Evolutionary conservation across 1,139 yeast species (phyloP), one percentile per base, ranked within the genome.

Genomic region (Geotrichum reessii): DNA sequence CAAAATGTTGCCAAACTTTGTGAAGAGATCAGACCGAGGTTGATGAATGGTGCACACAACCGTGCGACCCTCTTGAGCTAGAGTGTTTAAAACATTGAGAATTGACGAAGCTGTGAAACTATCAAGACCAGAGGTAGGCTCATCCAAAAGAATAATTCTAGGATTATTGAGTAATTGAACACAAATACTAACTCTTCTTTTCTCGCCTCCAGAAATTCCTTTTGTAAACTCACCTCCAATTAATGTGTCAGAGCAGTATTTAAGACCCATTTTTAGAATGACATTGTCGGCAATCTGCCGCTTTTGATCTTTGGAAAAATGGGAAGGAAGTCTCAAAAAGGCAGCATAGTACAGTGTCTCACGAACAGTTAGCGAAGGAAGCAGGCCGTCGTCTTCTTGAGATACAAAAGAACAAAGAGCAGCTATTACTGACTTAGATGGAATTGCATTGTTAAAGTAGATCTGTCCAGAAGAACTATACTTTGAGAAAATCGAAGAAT

Each of bases 81-180:
- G 72, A 3, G 77, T 76, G 51, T 81, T 76, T 59, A 90, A 75
- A 53, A 89, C 82, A 46, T 78, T 77, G 51, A 90, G 71, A 52
- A 89, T 86, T 0, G 91, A 80, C 1, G 82, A 78, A 0, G 96
- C 88, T 0, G 95, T 87, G 57, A 87, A 83, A 24, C 93, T 82
- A 70, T 90, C 96, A 25, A 90, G 76, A 0, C 97, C 96, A 0
- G 95, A 87, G 0, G 96, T 89, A 1, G 96, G 96, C 66, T 90
- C 97, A 72, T 90, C 97, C 49, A 89, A 73, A 58, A 88, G 78
- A 51, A 89, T 71, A 37, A 89, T 79, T 63, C 84, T 83, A 0
- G 95, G 95, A 57, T 82, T 82, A 58, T 85, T 84, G 52, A 88
- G 73, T 46, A 89, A 74, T 68, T 89, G 96, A 50, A 86, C 81